phyloP scores from a whole-genome alignment of 495 filamentous ascomycete species.

The Corynascus novoguineensis region DNA sequence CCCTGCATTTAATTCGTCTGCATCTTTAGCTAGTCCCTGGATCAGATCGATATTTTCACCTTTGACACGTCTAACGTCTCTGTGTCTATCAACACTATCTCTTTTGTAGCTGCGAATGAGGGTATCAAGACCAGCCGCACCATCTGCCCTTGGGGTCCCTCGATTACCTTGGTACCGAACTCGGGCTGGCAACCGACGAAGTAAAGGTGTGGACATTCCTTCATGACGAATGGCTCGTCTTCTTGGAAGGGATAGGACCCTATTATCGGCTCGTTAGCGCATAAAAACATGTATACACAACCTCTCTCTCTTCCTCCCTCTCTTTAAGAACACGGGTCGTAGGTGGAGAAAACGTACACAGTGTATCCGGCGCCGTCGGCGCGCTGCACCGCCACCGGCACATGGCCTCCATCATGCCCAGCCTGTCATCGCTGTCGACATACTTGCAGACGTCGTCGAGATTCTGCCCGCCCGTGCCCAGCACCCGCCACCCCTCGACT shows the following conservation, averaged over 20 bases:
- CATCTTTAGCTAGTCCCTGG: background rate
- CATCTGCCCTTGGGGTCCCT: constrained; percentile 52
- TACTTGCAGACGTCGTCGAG: constrained; percentile 93
- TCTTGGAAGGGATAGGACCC: constrained; percentile 95
- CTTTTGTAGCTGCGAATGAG: constrained; percentile 70
- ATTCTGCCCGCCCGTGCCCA: constrained; percentile 85
- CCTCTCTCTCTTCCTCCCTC: no score
- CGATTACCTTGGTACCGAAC: constrained; percentile 70
- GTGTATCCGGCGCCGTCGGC: constrained; percentile 93
- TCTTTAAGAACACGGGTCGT: background rate
- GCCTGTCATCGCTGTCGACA: constrained; percentile 63
- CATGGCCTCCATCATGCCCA: constrained; percentile 88
- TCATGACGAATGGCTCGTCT: constrained; percentile 77
- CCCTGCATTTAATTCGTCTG: background rate
- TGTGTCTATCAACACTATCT: constrained; percentile 78
- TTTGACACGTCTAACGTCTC: constrained; percentile 75
- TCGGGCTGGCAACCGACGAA: constrained; percentile 82
- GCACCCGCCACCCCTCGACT: constrained; percentile 76
- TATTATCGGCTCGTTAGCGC: constrained; percentile 32
- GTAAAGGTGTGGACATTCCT: constrained; percentile 82
- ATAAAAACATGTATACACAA: no score
- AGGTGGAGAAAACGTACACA: constrained; percentile 60
- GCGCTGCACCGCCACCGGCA: constrained; percentile 84
- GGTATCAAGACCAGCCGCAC: constrained; percentile 77
- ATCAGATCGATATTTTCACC: constrained; percentile 45